Percentiles rank a stretch among this genome's conserved stretches.
Conservation (phyloP, 768 basidiomycete species). For the Russula lepida region DNA sequence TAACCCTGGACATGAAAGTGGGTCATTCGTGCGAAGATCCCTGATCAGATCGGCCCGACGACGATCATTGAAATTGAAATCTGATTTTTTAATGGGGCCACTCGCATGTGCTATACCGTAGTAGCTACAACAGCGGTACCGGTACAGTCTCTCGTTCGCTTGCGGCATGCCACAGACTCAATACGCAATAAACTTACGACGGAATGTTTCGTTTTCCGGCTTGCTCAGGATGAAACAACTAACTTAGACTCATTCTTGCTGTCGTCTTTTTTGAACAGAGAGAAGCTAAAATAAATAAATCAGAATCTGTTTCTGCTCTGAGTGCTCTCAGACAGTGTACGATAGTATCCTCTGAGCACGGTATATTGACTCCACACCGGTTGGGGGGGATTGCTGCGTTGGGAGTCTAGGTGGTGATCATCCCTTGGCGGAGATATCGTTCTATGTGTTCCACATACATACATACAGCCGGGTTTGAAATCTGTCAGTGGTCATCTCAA, state of each 20-base stretch:
- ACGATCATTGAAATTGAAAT: not conserved
- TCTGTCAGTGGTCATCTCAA: not conserved
- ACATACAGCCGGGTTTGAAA: no score
- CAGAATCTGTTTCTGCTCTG: not conserved
- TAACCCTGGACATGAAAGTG: not conserved
- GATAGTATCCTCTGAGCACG: not conserved
- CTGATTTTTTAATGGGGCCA: no score
- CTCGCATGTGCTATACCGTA: not conserved
- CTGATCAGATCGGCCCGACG: not conserved
- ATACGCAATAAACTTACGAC: no score
- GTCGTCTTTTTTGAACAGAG: no score
- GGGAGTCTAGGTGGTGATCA: not conserved
- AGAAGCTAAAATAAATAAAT: no score
- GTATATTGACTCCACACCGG: not conserved
- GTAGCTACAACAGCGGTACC: no score
- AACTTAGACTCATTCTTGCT: no score
- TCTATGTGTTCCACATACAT: no score
- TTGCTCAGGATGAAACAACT: no score
- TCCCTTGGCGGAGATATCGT: not conserved
- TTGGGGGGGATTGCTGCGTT: not conserved
- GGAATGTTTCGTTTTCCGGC: no score
- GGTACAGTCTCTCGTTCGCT: no score
- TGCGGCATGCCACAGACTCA: no score
- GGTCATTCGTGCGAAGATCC: not conserved
- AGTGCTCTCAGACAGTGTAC: not conserved